Evolutionary conservation across 768 basidiomycete genomes (phyloP).

Genomic region (Coprinellus aureogranulatus): DNA sequence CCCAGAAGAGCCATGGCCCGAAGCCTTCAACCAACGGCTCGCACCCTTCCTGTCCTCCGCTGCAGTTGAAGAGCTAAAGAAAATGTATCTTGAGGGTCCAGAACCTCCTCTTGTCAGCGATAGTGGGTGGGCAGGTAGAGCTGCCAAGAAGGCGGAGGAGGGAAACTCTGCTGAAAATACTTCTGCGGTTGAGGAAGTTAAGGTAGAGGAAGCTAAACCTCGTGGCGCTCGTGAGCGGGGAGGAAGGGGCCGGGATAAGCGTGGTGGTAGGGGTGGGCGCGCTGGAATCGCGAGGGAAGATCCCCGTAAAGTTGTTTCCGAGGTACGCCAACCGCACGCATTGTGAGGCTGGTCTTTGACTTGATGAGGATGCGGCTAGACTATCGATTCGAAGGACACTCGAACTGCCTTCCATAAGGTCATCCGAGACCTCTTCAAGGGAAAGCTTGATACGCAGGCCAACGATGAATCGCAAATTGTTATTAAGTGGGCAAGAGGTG

Average conservation of each 20-base stretch:
- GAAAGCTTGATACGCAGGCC: conserved; percentile 83
- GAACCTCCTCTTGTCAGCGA: conserved; percentile 74
- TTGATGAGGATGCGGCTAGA: conserved; percentile 43
- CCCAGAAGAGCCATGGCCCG: conserved; percentile 57
- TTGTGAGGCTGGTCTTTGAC: conserved; percentile 9
- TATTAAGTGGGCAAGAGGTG: conserved; percentile 69
- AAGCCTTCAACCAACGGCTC: conserved; percentile 54
- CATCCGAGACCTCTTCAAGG: conserved; percentile 76
- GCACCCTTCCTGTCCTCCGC: conserved; percentile 62
- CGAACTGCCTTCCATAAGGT: conserved; percentile 81
- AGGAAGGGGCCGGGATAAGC: conserved; percentile 41
- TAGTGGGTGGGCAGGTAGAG: conserved; percentile 66
- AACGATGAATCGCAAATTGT: conserved; percentile 78
- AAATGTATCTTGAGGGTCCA: conserved; percentile 78
- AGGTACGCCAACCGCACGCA: conserved; percentile 52
- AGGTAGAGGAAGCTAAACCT: conserved; percentile 15
- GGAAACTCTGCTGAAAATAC: conserved; percentile 17
- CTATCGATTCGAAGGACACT: conserved; percentile 76
- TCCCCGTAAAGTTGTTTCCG: conserved; percentile 71
- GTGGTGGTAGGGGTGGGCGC: conserved; percentile 48
- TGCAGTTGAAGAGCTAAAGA: conserved; percentile 60
- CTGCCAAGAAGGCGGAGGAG: conserved; percentile 21
- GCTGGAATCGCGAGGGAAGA: conserved; percentile 43
- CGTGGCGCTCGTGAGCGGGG: conserved; percentile 18
- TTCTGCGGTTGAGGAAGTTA: conserved; percentile 8